Conservation (phyloP, 179 eudicot genomes). For the Heliamphora pulchella region DNA sequence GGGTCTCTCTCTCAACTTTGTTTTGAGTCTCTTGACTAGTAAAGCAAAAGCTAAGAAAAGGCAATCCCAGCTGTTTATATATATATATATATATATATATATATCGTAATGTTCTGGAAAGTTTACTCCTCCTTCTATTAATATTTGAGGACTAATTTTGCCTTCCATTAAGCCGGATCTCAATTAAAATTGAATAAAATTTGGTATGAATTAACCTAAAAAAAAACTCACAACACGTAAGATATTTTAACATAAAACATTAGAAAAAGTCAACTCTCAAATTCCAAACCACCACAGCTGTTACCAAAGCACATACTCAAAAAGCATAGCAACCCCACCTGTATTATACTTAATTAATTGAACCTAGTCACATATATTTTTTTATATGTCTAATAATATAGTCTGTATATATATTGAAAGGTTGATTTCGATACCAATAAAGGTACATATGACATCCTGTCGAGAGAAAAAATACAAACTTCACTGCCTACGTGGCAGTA, state of each 20-base stretch:
- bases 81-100: no score
- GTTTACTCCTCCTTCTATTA: no score
- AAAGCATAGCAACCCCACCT: constrained; percentile 14
- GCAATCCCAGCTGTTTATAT: not conserved
- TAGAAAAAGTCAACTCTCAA: no score
- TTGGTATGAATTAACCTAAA: no score
- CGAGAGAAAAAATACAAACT: not conserved
- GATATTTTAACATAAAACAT: no score
- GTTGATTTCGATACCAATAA: constrained; percentile 12
- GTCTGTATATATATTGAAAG: not conserved
- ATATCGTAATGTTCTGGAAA: no score
- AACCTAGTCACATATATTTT: not conserved
- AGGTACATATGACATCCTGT: constrained; percentile 10
- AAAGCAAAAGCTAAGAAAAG: constrained; percentile 23
- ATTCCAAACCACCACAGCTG: constrained; percentile 14
- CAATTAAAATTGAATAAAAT: no score
- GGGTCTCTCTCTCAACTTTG: constrained; percentile 12
- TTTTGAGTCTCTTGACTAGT: constrained; percentile 19
- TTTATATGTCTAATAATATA: not conserved
- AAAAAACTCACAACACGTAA: no score
- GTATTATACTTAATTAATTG: constrained; percentile 7
- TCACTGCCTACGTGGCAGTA: constrained; percentile 4
- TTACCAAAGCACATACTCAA: constrained; percentile 11
- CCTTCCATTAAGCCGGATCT: no score
- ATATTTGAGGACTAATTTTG: no score